A percentile compares a stretch with the other conserved stretches of the same genome.
Evolutionary conservation across 1,139 yeast genomes (phyloP).

Genomic region (Pneumocystis sp.): DNA sequence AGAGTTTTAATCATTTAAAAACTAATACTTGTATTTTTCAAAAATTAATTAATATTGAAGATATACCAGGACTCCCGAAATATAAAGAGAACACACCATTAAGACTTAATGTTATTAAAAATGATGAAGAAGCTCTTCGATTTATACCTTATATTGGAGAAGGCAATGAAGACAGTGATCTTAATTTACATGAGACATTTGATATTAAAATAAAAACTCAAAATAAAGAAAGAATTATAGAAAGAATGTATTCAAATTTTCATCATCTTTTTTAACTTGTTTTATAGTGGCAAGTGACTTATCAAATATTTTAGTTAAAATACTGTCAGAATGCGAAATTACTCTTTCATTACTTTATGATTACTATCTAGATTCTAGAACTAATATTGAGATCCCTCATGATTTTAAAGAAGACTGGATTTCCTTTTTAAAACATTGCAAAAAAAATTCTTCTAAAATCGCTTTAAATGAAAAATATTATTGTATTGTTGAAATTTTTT

Average conservation of each 20-base stretch:
- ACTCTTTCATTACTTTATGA: background rate
- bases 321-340: background rate
- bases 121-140: background rate
- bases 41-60: background rate
- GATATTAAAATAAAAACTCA: background rate
- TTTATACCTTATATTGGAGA: slow-evolving; percentile 1
- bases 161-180: background rate
- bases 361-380: background rate
- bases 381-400: background rate
- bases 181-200: slow-evolving; percentile 1
- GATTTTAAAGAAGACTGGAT: background rate
- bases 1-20: background rate
- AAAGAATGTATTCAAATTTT: background rate
- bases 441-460: background rate
- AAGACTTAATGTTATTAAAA: background rate
- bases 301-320: background rate
- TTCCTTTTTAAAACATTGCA: background rate
- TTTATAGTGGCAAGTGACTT: background rate
- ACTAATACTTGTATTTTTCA: background rate
- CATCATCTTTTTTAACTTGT: background rate
- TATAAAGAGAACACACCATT: background rate
- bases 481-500: background rate
- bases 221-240: background rate
- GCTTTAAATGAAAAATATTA: background rate
- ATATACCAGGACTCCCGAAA: background rate